phyloP scores from a whole-genome alignment of 176 grass and related monocot species.

The Oryza australiensis region DNA sequence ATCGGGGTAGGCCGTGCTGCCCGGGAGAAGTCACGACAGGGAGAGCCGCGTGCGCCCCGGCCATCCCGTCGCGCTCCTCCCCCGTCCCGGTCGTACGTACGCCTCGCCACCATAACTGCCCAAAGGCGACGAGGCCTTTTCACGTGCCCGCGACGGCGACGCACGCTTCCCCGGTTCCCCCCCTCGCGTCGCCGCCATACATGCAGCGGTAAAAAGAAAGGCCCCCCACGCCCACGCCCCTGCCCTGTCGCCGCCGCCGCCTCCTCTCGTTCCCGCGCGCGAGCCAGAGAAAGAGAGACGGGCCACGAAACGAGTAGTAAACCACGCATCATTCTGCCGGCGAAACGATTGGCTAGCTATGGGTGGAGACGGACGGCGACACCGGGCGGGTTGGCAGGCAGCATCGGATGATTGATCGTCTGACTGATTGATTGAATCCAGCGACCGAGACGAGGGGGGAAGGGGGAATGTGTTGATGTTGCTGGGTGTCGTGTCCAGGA shows the following conservation, averaged over 20 bases:
- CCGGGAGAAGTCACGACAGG: background rate
- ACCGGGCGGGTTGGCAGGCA: background rate
- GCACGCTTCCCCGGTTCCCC: background rate
- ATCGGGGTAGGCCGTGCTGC: too few species aligned
- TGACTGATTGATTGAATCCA: background rate
- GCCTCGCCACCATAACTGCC: background rate
- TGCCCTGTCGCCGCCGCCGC: background rate
- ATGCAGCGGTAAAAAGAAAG: background rate
- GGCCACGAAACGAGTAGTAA: background rate
- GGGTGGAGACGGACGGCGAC: too few species aligned
- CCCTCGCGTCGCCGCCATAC: background rate
- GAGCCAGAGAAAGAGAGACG: background rate
- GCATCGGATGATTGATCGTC: background rate
- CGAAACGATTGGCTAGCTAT: background rate
- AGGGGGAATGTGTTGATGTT: constrained; percentile 19
- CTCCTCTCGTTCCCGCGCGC: background rate
- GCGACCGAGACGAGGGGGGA: background rate
- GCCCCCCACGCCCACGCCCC: background rate
- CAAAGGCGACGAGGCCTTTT: constrained; percentile 28
- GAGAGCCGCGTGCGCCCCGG: background rate
- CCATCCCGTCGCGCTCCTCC: background rate
- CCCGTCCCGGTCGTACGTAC: background rate
- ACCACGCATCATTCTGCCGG: background rate
- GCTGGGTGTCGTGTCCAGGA: constrained; percentile 8
- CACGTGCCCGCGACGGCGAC: constrained; percentile 32